Conservation (phyloP, 768 basidiomycete species). For the Dendrothele bispora region DNA sequence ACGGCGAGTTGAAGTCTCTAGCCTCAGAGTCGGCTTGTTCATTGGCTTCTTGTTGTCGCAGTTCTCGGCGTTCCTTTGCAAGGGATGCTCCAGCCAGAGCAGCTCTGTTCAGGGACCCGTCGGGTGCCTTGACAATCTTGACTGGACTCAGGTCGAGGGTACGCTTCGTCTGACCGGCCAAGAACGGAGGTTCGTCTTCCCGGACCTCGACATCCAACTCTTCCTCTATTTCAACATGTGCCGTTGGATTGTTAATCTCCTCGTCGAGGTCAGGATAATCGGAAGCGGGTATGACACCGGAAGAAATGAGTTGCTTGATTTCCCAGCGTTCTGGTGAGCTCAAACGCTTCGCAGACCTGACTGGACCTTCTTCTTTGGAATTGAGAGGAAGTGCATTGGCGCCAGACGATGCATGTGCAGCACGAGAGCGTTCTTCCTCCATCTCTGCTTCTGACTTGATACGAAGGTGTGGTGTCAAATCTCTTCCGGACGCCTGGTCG, state of each 20-base stretch:
- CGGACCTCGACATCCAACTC: conserved; percentile 96
- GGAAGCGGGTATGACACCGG: conserved; percentile 86
- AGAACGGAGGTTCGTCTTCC: conserved; percentile 95
- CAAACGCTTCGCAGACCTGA: conserved; percentile 82
- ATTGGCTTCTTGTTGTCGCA: conserved; percentile 92
- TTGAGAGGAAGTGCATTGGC: conserved; percentile 85
- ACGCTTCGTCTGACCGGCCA: conserved; percentile 94
- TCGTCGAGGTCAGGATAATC: conserved; percentile 95
- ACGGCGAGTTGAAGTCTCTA: conserved; percentile 92
- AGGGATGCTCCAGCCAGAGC: conserved; percentile 92
- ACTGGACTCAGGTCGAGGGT: conserved; percentile 95
- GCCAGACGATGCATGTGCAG: conserved; percentile 70
- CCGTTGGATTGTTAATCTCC: conserved; percentile 73
- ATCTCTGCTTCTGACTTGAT: conserved; percentile 94
- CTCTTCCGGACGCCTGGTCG: conserved; percentile 86
- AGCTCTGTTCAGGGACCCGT: conserved; percentile 94
- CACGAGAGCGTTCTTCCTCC: conserved; percentile 68
- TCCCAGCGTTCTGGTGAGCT: conserved; percentile 99
- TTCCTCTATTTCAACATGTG: conserved; percentile 88
- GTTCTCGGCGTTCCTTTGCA: conserved; percentile 92
- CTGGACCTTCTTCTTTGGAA: conserved; percentile 50
- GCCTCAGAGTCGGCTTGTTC: conserved; percentile 93
- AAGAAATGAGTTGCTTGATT: conserved; percentile 97
- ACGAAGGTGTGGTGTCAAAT: conserved; percentile 91
- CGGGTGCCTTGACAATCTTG: conserved; percentile 97